Evolutionary conservation across 2,329 filamentous ascomycete species (phyloP).

Genomic region (Neofusicoccum sp.): DNA sequence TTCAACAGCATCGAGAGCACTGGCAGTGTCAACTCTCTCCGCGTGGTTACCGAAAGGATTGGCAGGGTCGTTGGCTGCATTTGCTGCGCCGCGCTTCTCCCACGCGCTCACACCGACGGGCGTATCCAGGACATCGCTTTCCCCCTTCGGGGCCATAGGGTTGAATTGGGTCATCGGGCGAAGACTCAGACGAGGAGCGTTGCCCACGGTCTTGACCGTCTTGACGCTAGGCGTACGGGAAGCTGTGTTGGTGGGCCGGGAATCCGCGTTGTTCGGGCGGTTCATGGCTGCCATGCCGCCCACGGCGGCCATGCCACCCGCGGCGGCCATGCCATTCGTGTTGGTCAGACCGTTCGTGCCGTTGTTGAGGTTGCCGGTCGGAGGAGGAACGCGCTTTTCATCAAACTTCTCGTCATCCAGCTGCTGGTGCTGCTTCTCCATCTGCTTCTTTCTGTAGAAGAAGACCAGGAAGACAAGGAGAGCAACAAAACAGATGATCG

Average conservation of each 20-base stretch:
- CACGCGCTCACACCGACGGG: constrained; percentile 34
- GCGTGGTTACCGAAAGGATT: constrained; percentile 39
- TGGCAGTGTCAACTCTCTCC: constrained; percentile 36
- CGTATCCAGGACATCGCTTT: constrained; percentile 6
- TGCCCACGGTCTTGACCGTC: constrained; percentile 52
- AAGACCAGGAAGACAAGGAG: constrained; percentile 72
- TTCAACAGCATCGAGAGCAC: constrained; percentile 17
- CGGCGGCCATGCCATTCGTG: background rate
- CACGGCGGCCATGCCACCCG: background rate
- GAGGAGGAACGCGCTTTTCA: constrained; percentile 10
- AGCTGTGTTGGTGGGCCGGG: background rate
- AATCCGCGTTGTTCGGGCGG: constrained; percentile 2
- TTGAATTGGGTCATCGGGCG: constrained; percentile 80
- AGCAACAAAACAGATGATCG: constrained; percentile 70
- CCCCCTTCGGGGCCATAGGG: background rate
- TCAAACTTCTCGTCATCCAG: constrained; percentile 46
- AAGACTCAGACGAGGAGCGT: constrained; percentile 79
- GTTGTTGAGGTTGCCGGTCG: background rate
- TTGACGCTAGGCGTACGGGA: constrained; percentile 37
- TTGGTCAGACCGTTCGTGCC: background rate
- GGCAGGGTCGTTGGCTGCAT: constrained; percentile 38
- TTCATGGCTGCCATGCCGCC: background rate
- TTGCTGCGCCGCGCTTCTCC: constrained; percentile 41
- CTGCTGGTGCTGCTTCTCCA: constrained; percentile 64
- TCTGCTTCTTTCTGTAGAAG: constrained; percentile 29